Evolutionary conservation across 164 flowering plant species (phyloP), one percentile per base, ranked within the genome.

Genomic region (Annona cherimola): DNA sequence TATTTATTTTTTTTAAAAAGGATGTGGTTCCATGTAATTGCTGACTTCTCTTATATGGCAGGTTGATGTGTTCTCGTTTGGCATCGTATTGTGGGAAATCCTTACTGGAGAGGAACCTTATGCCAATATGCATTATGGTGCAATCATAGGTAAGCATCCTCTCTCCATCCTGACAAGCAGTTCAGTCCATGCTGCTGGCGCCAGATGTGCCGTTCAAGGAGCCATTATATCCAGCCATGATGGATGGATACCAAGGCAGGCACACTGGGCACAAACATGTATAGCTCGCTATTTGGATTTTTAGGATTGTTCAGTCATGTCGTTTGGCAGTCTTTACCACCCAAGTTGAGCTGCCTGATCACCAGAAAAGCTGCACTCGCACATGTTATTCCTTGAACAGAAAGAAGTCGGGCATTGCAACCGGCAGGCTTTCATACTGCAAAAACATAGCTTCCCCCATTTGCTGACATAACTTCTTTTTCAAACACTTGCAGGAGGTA

Each of bases 61-160:
- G 98, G 99, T 94, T 74, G 99, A 94, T 79, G 98, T 94, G 42
- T 94, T 94, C 86, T 94, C 98, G n/a, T 94, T 92, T 75, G 97
- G 97, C 60, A 94, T 94, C 75, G 98, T 92, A 66, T 79, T 94
- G 73, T 94, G 98, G 98, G 98, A 94, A 84, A 92, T 94, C 81
- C 95, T 94, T 72, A 92, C 97, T 6, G 94, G 97, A 1, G 97
- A 94, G 79, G 98, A 94, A 82, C 98, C 98, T 65, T 94, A 92
- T 78, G 97, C 98, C 35, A 91, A 90, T 77, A 94, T 94, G 98
- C 98, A 92, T 73, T 90, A 92, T 76, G 98, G 98, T 67, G 96
- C 98, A 59, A 94, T 94, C 40, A 92, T 94, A 77, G 98, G 98
- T 92, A 74, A 19, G 67, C 20, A 39, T 68, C 59, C 26, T 26